Percentiles rank a stretch among this genome's conserved stretches.
These are phyloP conservation scores for Blumeria hordei DNA, from an alignment of 2,329 filamentous ascomycete genomes.

Conservation along the genomic window DNA sequence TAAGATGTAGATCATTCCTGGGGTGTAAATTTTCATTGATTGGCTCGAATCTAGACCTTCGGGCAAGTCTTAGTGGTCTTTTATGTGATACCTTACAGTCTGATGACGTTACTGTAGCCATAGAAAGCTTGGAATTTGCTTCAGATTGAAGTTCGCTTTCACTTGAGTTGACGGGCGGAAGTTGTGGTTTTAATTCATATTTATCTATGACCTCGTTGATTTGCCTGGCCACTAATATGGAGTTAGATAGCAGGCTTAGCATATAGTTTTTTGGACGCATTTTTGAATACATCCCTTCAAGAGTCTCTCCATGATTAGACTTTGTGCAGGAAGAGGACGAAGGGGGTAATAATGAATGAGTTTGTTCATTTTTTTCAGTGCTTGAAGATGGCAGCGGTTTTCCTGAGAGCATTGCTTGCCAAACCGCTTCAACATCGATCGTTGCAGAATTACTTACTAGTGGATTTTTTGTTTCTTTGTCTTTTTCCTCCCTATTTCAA, in stretches of 20 bases:
- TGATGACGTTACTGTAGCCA: slow-evolving; percentile 14
- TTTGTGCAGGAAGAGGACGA: slow-evolving; percentile 1
- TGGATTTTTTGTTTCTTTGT: slow-evolving; percentile 8
- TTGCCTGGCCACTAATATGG: slow-evolving; percentile 37
- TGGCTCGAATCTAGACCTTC: slow-evolving; percentile 37
- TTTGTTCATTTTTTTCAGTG: slow-evolving; percentile 1
- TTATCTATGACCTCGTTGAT: slow-evolving; percentile 55
- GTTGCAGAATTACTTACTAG: slow-evolving; percentile 21
- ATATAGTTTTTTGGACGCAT: not conserved
- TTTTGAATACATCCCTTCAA: not conserved
- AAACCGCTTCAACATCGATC: slow-evolving; percentile 46
- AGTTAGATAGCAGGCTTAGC: slow-evolving; percentile 10
- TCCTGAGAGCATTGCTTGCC: slow-evolving; percentile 37
- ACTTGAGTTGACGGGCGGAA: slow-evolving; percentile 38
- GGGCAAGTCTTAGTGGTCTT: slow-evolving; percentile 15
- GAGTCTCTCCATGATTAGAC: not conserved
- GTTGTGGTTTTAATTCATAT: slow-evolving; percentile 46
- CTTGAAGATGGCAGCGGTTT: slow-evolving; percentile 6
- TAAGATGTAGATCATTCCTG: slow-evolving; percentile 33
- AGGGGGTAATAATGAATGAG: slow-evolving; percentile 1
- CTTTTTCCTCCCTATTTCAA: slow-evolving; percentile 5
- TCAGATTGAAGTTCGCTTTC: slow-evolving; percentile 40
- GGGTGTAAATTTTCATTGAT: slow-evolving; percentile 19
- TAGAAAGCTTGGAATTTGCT: slow-evolving; percentile 16
- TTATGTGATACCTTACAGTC: slow-evolving; percentile 17